Conservation (phyloP, 169 alveolate genomes). For the Eimeria falciformis region DNA sequence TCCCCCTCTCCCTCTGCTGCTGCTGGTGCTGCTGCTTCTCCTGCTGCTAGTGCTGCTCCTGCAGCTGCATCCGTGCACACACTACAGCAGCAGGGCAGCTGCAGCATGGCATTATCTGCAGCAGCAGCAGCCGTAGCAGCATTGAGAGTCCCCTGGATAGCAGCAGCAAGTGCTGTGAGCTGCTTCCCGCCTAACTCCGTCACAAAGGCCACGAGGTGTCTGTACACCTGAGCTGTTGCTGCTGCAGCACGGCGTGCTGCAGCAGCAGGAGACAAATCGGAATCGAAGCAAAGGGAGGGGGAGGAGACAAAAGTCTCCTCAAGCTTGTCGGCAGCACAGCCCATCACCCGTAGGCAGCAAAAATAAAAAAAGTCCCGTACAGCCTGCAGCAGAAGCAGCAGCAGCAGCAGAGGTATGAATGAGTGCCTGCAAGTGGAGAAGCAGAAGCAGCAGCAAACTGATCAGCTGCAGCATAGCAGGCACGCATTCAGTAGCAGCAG, state of each 20-base stretch:
- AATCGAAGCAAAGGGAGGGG: background rate
- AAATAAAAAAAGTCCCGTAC: conserved; percentile 46
- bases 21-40: conserved; percentile 8
- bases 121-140: conserved; percentile 31
- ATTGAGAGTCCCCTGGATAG: background rate
- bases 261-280: conserved; percentile 14
- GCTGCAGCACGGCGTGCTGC: conserved; percentile 59
- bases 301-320: background rate
- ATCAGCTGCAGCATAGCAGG: conserved; percentile 22
- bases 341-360: conserved; percentile 44
- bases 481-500: background rate
- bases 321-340: background rate
- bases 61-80: background rate
- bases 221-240: conserved; percentile 53
- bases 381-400: conserved; percentile 46
- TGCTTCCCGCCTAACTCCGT: conserved; percentile 39
- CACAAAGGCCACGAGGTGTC: conserved; percentile 34
- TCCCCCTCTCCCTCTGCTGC: too few relatives aligned
- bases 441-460: conserved; percentile 12
- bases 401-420: conserved; percentile 29
- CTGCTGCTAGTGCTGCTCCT: conserved; percentile 18
- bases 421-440: background rate
- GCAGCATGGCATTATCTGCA: background rate
- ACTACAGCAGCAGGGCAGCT: conserved; percentile 58
- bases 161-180: conserved; percentile 48